Conservation (phyloP, 139 green algal species). For the Medakamo hakoo region DNA sequence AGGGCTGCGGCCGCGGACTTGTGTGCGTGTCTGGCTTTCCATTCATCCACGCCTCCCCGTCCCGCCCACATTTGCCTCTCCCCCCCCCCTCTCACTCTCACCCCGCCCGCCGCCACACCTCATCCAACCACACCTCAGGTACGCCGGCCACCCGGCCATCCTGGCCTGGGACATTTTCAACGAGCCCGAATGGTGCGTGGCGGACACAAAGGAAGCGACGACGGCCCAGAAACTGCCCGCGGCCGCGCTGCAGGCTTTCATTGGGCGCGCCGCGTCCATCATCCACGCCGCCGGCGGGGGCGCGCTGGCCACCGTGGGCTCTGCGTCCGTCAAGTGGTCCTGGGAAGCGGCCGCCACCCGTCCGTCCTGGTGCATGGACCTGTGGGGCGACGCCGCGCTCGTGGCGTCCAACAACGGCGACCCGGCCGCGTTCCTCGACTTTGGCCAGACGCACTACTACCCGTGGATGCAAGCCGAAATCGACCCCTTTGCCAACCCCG, state of each 20-base stretch:
- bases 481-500: neutral
- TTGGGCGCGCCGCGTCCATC: neutral
- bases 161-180: neutral
- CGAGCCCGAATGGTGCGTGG: neutral
- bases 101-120: too few relatives aligned
- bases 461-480: neutral
- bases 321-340: neutral
- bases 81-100: too few relatives aligned
- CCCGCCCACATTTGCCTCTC: too few relatives aligned
- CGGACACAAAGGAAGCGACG: neutral
- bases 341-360: neutral
- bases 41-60: too few relatives aligned
- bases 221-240: neutral
- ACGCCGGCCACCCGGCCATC: neutral
- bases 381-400: neutral
- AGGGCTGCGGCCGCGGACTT: too few relatives aligned
- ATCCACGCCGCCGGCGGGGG: neutral
- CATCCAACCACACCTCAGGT: too few relatives aligned
- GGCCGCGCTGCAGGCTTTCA: neutral
- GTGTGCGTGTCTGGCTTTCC: too few relatives aligned
- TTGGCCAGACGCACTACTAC: constrained; percentile 1
- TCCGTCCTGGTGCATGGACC: neutral
- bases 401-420: neutral
- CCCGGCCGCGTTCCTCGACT: neutral
- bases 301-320: neutral